Evolutionary conservation across 2,329 filamentous ascomycete genomes (phyloP).

Genomic region (Aspergillus ibericus): DNA sequence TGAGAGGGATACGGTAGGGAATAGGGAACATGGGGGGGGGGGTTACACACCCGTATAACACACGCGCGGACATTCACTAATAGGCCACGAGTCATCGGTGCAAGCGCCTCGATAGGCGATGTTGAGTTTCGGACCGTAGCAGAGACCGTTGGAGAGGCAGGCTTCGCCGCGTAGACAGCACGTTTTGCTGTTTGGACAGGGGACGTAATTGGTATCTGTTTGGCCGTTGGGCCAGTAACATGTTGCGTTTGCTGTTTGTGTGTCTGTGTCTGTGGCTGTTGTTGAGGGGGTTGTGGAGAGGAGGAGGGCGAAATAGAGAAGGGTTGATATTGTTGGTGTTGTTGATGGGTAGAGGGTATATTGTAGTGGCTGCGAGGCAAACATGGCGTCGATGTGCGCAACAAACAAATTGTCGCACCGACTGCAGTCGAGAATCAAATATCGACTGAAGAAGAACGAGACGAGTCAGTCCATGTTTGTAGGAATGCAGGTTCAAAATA

Average conservation of each 20-base stretch:
- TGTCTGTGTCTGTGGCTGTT: not conserved
- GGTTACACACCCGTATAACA: constrained; percentile 11
- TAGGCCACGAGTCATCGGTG: constrained; percentile 16
- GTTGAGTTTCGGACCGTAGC: constrained; percentile 6
- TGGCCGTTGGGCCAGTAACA: constrained; percentile 12
- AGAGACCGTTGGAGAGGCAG: constrained; percentile 19
- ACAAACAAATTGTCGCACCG: too few relatives aligned
- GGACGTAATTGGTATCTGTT: not conserved
- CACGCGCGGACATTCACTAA: constrained; percentile 12
- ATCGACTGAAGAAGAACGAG: too few relatives aligned
- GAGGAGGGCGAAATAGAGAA: not conserved
- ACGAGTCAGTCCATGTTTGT: not conserved
- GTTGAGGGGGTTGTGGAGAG: not conserved
- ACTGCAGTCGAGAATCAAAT: too few relatives aligned
- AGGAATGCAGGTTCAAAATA: not conserved
- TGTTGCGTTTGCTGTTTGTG: not conserved
- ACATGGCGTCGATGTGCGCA: not conserved
- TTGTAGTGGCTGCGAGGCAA: not conserved
- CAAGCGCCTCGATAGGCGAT: constrained; percentile 18
- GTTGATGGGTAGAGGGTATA: not conserved
- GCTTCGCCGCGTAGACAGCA: constrained; percentile 16
- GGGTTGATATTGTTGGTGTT: not conserved
- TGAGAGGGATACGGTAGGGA: too few relatives aligned
- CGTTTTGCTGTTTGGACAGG: constrained; percentile 12
- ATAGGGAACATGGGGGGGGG: too few relatives aligned